Conservation (phyloP, 139 green algal genomes). For the Microglena sp. region DNA sequence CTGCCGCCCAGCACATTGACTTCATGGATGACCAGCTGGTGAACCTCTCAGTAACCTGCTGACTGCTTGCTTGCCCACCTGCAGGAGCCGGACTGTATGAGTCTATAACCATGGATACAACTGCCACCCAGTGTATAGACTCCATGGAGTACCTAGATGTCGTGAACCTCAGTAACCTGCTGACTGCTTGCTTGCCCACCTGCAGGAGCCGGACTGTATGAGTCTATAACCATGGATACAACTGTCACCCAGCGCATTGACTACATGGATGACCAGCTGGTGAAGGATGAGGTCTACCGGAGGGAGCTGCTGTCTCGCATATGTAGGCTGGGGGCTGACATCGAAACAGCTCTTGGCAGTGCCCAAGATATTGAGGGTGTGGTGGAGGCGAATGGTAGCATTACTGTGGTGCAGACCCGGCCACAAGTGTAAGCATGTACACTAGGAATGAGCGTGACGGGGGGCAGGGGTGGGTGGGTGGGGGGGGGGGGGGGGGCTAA, state of each 20-base stretch:
- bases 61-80: no score
- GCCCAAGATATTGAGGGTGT: slow-evolving; percentile 86
- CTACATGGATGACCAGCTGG: slow-evolving; percentile 71
- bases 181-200: no score
- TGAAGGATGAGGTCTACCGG: slow-evolving; percentile 61
- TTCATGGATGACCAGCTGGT: slow-evolving; percentile 75
- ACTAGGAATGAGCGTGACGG: no score
- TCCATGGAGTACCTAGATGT: no score
- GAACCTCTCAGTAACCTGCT: no score
- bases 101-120: no score
- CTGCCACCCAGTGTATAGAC: no score
- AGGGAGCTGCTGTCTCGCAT: slow-evolving; percentile 46
- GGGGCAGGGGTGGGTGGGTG: no score
- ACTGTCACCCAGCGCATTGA: slow-evolving; percentile 48
- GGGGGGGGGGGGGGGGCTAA: no score
- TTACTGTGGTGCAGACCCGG: slow-evolving; percentile 94
- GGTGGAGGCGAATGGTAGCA: slow-evolving; percentile 65
- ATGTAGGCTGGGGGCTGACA: slow-evolving; percentile 60
- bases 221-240: slow-evolving; percentile 88
- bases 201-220: slow-evolving; percentile 82
- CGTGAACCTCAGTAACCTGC: no score
- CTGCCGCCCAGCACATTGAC: slow-evolving; percentile 42
- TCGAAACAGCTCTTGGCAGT: slow-evolving; percentile 72
- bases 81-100: no score
- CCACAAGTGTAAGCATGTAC: slow-evolving; percentile 72